Base-by-base conservation (phyloP, 768 basidiomycete species). In the Tulasnella sp. region DNA sequence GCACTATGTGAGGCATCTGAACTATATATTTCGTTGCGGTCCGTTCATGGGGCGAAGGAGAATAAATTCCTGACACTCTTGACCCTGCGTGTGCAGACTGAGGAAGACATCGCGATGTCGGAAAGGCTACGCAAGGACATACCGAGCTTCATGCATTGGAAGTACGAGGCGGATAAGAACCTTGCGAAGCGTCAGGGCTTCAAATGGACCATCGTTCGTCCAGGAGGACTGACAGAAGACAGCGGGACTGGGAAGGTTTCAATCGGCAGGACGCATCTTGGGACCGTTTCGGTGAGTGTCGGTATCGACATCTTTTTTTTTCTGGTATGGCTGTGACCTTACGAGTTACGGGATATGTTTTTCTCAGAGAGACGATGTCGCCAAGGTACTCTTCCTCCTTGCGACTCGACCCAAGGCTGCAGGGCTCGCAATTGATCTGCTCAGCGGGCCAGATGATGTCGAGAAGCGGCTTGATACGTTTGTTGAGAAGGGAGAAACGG, bases 181-280 rank as follows among this genome's bases (percentile, higher is more conserved):
- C 68, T 78, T 30, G 68, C 68, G 48, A 58, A 72, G 56, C 77
- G 83, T 21, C 75, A 75, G 19, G 68, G 75, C 0, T 82, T 86
- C 72, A 75, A 79, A 53, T 85, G 79, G 80, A 80, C 80, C 2
- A 82, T 85, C 38, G 68, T 86, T 30, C 79, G 83, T 8, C 83
- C 84, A 15, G 80, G 80, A 17, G 64, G 63, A 2, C 68, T 85
- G 19, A 73, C 68, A 0, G 73, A 82, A 51, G 71, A 73, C 1
- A 71, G 76, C 0, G 79, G 80, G 0, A 75, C 73, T 2, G 80
- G 80, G 0, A 78, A 71, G 34, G 78, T 75, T 0, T 65, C 70
- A 30, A 70, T 85, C 46, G 84, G 84, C 2, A 70, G 70, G 60
- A 80, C 80, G 0, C 78, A 78, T 63, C 44, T 83, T n/a, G 66